These are phyloP conservation scores for Crithidia expoeki DNA, from an alignment of 208 protist genomes.

Conservation along the genomic window DNA sequence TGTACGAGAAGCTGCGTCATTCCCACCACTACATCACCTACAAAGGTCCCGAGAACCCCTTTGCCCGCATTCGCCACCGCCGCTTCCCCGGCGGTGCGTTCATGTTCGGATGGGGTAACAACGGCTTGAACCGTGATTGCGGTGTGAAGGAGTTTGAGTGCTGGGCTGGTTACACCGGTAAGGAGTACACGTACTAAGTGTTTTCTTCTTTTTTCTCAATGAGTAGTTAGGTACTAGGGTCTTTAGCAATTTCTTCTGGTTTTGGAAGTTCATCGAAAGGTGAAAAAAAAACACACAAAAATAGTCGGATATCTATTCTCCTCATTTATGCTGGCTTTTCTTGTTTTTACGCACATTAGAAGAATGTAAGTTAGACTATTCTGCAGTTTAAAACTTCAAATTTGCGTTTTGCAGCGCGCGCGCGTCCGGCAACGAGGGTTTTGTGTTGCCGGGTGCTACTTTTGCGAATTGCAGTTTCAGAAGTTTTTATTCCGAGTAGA, in stretches of 20 bases:
- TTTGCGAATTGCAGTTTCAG: too few relatives aligned
- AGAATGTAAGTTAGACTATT: too few relatives aligned
- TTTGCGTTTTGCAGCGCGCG: too few relatives aligned
- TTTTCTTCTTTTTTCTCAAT: constrained; percentile 30
- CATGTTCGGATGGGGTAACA: constrained; percentile 91
- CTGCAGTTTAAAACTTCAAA: too few relatives aligned
- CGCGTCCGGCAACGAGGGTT: too few relatives aligned
- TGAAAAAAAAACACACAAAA: neutral
- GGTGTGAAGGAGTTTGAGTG: constrained; percentile 89
- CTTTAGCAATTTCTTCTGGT: constrained; percentile 8
- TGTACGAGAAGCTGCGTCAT: constrained; percentile 83
- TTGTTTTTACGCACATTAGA: neutral
- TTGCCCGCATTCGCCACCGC: constrained; percentile 82
- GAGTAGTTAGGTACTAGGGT: constrained; percentile 4
- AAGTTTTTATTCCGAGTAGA: too few relatives aligned
- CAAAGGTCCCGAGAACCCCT: constrained; percentile 87
- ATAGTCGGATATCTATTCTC: neutral
- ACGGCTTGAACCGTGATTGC: constrained; percentile 90
- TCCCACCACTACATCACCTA: constrained; percentile 85
- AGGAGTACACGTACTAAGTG: constrained; percentile 83
- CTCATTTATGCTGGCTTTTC: constrained; percentile 19
- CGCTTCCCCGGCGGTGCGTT: constrained; percentile 80
- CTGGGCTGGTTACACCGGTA: constrained; percentile 90
- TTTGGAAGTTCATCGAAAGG: constrained; percentile 4
- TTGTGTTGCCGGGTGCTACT: too few relatives aligned